A percentile compares a stretch with the other conserved stretches of the same genome.
phyloP scores from a whole-genome alignment of 1,284 basidiomycete genomes.

The Ceratobasidium papillatum region DNA sequence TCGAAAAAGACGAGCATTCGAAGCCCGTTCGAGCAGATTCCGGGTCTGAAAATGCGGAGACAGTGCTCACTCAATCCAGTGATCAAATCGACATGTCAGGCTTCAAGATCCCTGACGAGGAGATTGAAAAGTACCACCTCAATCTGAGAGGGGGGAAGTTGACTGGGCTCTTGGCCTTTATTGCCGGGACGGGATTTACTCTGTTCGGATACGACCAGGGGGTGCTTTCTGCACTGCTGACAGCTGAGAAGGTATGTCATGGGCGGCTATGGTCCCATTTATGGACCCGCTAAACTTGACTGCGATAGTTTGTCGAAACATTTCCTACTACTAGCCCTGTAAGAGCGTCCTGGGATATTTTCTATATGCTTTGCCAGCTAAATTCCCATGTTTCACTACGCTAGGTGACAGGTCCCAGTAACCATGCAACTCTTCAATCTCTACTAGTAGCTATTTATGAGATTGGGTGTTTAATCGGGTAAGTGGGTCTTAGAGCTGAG shows the following conservation, averaged over 20 bases:
- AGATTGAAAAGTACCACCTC: slow-evolving; percentile 47
- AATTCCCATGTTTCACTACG: background rate
- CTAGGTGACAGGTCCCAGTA: slow-evolving; percentile 48
- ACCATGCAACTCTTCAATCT: slow-evolving; percentile 64
- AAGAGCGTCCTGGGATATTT: background rate
- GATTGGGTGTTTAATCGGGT: slow-evolving; percentile 46
- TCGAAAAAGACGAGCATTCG: slow-evolving; percentile 5
- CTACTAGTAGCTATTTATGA: slow-evolving; percentile 66
- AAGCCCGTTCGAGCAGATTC: background rate
- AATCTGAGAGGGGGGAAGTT: slow-evolving; percentile 56
- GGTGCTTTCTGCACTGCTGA: slow-evolving; percentile 68
- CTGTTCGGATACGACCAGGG: slow-evolving; percentile 74
- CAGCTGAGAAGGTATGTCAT: slow-evolving; percentile 57
- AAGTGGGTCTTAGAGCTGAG: background rate
- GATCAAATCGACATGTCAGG: background rate
- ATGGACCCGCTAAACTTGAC: slow-evolving; percentile 2
- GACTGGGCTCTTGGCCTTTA: slow-evolving; percentile 60
- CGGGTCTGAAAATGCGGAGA: background rate
- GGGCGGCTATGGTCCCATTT: background rate
- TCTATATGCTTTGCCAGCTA: background rate
- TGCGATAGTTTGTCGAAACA: slow-evolving; percentile 58
- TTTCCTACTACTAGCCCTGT: slow-evolving; percentile 55
- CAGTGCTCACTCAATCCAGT: background rate
- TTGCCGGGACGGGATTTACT: slow-evolving; percentile 65
- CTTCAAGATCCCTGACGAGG: slow-evolving; percentile 6